Base-by-base conservation (phyloP, 1,284 basidiomycete species). In the Pholiota adiposa region DNA sequence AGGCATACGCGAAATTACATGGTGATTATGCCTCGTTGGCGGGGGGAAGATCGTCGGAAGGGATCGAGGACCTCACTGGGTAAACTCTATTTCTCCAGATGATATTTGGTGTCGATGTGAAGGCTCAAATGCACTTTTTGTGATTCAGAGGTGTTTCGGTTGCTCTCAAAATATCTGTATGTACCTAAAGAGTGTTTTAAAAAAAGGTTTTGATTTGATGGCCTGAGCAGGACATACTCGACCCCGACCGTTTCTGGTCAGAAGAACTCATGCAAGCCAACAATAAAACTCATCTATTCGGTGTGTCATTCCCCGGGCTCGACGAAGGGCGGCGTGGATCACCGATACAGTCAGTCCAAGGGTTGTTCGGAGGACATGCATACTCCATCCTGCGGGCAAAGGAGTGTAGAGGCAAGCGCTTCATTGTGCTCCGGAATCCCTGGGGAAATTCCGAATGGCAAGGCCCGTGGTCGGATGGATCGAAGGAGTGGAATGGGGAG, bases 401-500 rank as follows among this genome's bases (percentile, higher is more conserved):
- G 3, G 80, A 84, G 64, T 72, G 71, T 51, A 74, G 74, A 23
- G 80, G 78, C 1, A 80, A 79, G 63, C 72, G 77, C 4, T 83
- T 83, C 59, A 70, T 83, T 2, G 75, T 82, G 16, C 65, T 85
- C 18, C 73, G 82, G 4, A 83, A 84, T 62, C 82, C 83, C 0
- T 83, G 79, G 80, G 82, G 81, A 1, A 60, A 69, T 18, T 72
- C 74, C 1, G 82, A 83, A 61, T 83, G 83, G 82, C 80, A 72
- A 0, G 83, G 83, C 0, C 72, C 75, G 4, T 85, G 83, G 83
- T 78, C 78, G 3, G 82, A 84, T 65, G 82, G 83, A 1, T 79
- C 79, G 4, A 81, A 78, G 62, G 81, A 84, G 61, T 84, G 82
- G 83, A 80, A 75, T 0, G 58, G 69, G 2, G 79, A 81, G 60